A percentile compares a stretch with the other conserved stretches of the same genome.
phyloP scores from a whole-genome alignment of 352 stramenopile species.

The Phytophthora meadii region DNA sequence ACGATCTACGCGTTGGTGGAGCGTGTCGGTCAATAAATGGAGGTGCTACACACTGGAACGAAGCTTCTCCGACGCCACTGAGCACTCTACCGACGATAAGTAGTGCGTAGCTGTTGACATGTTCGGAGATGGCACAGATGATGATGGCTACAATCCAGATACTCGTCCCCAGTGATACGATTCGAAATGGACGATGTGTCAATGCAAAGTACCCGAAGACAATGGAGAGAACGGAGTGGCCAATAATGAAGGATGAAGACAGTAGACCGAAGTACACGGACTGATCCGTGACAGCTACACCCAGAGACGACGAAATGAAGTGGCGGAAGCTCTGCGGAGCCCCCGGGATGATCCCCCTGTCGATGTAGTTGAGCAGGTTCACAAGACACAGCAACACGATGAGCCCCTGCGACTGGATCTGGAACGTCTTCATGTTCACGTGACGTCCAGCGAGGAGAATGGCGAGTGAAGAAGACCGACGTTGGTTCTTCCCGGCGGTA shows the following conservation, averaged over 20 bases:
- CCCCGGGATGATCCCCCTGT: slow-evolving; percentile 95
- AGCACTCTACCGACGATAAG: slow-evolving; percentile 82
- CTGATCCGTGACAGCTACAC: slow-evolving; percentile 44
- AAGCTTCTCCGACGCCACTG: slow-evolving; percentile 83
- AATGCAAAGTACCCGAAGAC: slow-evolving; percentile 86
- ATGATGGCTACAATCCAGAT: slow-evolving; percentile 85
- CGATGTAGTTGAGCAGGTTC: slow-evolving; percentile 95
- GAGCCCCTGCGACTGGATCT: slow-evolving; percentile 38
- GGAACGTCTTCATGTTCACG: slow-evolving; percentile 23
- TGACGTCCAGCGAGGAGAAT: slow-evolving; percentile 12
- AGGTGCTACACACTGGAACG: slow-evolving; percentile 86
- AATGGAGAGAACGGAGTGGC: slow-evolving; percentile 82
- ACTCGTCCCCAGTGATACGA: slow-evolving; percentile 74
- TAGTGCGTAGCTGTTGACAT: slow-evolving; percentile 72
- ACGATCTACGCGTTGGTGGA: slow-evolving; percentile 46
- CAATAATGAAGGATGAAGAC: slow-evolving; percentile 89
- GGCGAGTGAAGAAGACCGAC: slow-evolving; percentile 10
- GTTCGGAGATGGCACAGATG: slow-evolving; percentile 63
- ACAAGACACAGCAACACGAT: slow-evolving; percentile 87
- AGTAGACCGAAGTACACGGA: slow-evolving; percentile 72
- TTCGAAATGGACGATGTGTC: slow-evolving; percentile 70
- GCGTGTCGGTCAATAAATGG: slow-evolving; percentile 90
- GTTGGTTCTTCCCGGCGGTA: slow-evolving; percentile 1
- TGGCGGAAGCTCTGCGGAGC: slow-evolving; percentile 70
- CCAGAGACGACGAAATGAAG: slow-evolving; percentile 70